These are phyloP conservation scores for Zasmidium citrigriseum DNA, from an alignment of 2,329 filamentous ascomycete species.

Conservation along the genomic window DNA sequence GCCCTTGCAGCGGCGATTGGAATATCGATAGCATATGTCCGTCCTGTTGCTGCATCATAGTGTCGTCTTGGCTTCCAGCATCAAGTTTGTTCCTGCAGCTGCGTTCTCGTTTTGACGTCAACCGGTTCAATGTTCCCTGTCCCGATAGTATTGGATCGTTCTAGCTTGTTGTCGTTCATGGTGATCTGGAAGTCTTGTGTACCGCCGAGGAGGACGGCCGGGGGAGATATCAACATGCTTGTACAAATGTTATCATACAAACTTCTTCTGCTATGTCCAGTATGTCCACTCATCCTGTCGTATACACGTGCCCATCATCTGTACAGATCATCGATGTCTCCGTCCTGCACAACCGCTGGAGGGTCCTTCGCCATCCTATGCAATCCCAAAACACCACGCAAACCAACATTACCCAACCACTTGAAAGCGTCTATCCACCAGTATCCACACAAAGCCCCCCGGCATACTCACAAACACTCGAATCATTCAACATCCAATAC, in stretches of 20 bases:
- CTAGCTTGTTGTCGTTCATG: too few species aligned
- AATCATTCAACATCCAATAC: conserved; percentile 29
- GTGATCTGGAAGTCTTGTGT: too few species aligned
- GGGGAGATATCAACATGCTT: too few species aligned
- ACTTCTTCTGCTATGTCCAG: not conserved
- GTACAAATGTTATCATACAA: not conserved
- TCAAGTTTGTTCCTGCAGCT: too few species aligned
- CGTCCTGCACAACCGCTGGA: not conserved
- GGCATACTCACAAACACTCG: not conserved
- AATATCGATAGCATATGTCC: too few species aligned
- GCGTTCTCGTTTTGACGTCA: too few species aligned
- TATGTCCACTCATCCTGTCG: not conserved
- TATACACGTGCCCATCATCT: not conserved
- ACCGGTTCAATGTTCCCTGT: too few species aligned
- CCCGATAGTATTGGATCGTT: too few species aligned
- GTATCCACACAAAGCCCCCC: not conserved
- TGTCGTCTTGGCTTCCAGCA: too few species aligned
- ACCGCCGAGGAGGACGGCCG: too few species aligned
- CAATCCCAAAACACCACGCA: not conserved
- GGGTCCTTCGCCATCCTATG: not conserved
- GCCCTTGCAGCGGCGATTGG: too few species aligned
- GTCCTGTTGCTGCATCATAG: too few species aligned
- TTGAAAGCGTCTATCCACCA: not conserved
- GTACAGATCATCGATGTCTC: not conserved
- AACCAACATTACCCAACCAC: not conserved